These are phyloP conservation scores for Arxiozyma bovina DNA, from an alignment of 1,139 yeast genomes.

Conservation along the genomic window DNA sequence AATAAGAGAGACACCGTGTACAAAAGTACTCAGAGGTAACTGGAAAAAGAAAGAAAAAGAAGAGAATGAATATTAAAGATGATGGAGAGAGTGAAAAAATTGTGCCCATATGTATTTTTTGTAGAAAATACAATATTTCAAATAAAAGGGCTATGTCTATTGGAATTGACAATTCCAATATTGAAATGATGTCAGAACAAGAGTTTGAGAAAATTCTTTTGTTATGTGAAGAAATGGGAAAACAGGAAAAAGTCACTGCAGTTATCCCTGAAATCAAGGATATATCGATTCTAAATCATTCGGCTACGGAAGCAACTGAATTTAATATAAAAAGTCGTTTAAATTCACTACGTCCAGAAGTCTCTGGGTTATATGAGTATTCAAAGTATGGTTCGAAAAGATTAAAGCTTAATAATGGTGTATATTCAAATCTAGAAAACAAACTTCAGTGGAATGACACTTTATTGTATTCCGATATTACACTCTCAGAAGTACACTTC, in stretches of 20 bases:
- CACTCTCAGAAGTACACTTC: neutral
- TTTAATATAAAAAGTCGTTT: neutral
- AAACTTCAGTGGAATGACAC: neutral
- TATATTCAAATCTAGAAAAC: neutral
- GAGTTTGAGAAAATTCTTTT: constrained; percentile 5
- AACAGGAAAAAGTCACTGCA: neutral
- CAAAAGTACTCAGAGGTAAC: neutral
- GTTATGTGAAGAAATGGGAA: neutral
- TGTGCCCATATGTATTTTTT: constrained; percentile 14
- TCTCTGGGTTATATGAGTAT: neutral
- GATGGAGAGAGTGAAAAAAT: constrained; percentile 6
- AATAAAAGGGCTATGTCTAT: constrained; percentile 8
- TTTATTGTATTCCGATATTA: neutral
- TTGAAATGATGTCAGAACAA: constrained; percentile 4
- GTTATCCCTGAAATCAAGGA: neutral
- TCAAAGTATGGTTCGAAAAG: neutral
- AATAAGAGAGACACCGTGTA: neutral
- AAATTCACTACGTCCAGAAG: neutral
- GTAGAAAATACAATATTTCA: constrained; percentile 12
- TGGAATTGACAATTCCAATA: constrained; percentile 11
- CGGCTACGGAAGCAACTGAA: neutral
- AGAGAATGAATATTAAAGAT: neutral
- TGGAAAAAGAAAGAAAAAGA: no score
- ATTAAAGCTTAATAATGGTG: neutral
- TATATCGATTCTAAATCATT: no score